phyloP scores from a whole-genome alignment of 2,329 filamentous ascomycete species.

The Penicillium sp. region DNA sequence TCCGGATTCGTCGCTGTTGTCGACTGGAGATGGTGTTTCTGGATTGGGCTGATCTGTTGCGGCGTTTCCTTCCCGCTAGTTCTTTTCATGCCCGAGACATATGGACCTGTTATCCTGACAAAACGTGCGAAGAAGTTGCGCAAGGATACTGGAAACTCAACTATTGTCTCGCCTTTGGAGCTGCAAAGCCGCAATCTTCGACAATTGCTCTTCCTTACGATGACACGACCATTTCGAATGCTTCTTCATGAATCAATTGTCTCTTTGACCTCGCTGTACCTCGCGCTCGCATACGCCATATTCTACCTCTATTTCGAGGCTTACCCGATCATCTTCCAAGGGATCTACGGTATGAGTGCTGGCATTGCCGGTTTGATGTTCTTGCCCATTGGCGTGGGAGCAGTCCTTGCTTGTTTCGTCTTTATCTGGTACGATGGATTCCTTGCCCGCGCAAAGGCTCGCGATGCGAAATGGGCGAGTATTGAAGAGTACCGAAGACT shows the following conservation, averaged over 20 bases:
- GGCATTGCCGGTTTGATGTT: slow-evolving; percentile 36
- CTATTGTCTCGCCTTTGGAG: slow-evolving; percentile 61
- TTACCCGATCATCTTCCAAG: slow-evolving; percentile 67
- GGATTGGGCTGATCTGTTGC: slow-evolving; percentile 67
- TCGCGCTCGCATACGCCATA: slow-evolving; percentile 67
- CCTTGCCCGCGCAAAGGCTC: slow-evolving; percentile 54
- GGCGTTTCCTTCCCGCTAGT: slow-evolving; percentile 51
- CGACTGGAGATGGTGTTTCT: slow-evolving; percentile 51
- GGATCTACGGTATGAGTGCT: slow-evolving; percentile 37
- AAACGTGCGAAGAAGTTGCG: slow-evolving; percentile 59
- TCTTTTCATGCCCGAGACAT: slow-evolving; percentile 64
- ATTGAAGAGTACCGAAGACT: slow-evolving; percentile 59
- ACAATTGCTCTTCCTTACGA: slow-evolving; percentile 57
- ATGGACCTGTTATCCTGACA: slow-evolving; percentile 58
- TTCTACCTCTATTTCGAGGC: slow-evolving; percentile 75
- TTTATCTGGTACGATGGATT: slow-evolving; percentile 66
- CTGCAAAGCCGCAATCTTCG: slow-evolving; percentile 53
- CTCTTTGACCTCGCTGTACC: slow-evolving; percentile 65
- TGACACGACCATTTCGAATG: slow-evolving; percentile 72
- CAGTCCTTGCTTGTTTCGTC: slow-evolving; percentile 57
- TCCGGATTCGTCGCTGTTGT: slow-evolving; percentile 46
- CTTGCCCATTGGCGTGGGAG: slow-evolving; percentile 58
- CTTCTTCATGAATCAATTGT: slow-evolving; percentile 69
- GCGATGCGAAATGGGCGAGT: slow-evolving; percentile 21
- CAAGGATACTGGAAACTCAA: slow-evolving; percentile 54